Base-by-base conservation (phyloP, 176 grass and related monocot species). In the Zizania latifolia region DNA sequence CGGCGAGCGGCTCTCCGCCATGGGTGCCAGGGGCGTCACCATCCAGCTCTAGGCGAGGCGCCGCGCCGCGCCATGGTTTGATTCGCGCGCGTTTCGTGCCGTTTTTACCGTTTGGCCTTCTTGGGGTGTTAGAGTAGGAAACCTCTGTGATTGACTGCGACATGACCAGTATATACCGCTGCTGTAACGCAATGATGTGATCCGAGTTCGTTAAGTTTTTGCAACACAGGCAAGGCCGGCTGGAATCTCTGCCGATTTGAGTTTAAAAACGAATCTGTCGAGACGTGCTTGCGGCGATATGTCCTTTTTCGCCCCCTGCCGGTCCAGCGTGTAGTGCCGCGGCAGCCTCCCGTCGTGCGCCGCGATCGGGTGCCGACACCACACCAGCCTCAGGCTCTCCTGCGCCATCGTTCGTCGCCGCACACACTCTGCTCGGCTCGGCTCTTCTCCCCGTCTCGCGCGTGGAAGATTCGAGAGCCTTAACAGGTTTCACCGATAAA, bases 231-330 rank as follows among this genome's bases (percentile, higher is more conserved):
- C 22, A 53, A 53, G 48, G 48, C 48, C 19, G 48, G 22, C 48
- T n/a, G n/a, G n/a, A n/a, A n/a, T n/a, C n/a, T n/a, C 7, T 53
- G 48, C 48, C 48, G 8, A 53, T 17, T 16, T 53, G n/a, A n/a
- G n/a, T n/a, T n/a, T n/a, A n/a, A n/a, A n/a, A n/a, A 21, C 48
- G 19, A 53, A 53, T 53, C 48, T 9, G 8, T 22, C 48, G 22
- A 4, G 19, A 3, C 19, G 48, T 53, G 2, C 48, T 53, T 22
- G 48, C 41, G 89, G 91, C 38, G 95, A 99, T 16, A 99, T 62
- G 72, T 99, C 89, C 95, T 90, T 92, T 40, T 69, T 77, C 0
- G 89, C 91, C 8, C 95, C 89, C 81, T 99, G 95, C 50, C 91
- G 89, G 4, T 85, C 89, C 33, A 56, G 62, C 2, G 91, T 90